Conservation (phyloP, 108 stramenopile species). For the Cyclotella kingstonii region DNA sequence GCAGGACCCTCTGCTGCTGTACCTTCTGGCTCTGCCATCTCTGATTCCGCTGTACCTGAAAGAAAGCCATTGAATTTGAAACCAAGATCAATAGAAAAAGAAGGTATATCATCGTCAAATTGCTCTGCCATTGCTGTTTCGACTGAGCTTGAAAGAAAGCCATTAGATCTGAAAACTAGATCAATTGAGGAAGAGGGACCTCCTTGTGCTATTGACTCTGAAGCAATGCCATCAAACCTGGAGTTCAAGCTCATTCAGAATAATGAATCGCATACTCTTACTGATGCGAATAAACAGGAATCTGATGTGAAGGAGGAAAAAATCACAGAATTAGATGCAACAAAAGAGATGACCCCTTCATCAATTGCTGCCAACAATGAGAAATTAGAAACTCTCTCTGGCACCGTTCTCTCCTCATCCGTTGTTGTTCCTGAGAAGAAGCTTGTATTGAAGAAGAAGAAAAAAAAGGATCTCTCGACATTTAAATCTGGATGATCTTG, state of each 20-base stretch:
- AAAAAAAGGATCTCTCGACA: conserved; percentile 85
- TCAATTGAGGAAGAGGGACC: conserved; percentile 24
- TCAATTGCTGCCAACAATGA: conserved; percentile 1
- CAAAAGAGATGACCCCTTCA: background rate
- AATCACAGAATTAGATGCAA: conserved; percentile 7
- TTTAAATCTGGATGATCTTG: conserved; percentile 66
- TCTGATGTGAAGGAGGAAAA: conserved; percentile 20
- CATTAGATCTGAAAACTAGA: conserved; percentile 38
- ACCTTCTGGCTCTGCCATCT: too few relatives aligned
- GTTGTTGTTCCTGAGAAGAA: conserved; percentile 35
- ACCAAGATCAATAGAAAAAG: conserved; percentile 27
- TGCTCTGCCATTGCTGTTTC: too few relatives aligned
- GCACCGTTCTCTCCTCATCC: conserved; percentile 19
- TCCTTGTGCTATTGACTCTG: background rate
- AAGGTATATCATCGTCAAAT: too few relatives aligned
- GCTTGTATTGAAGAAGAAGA: conserved; percentile 68
- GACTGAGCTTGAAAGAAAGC: conserved; percentile 28
- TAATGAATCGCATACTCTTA: conserved; percentile 9
- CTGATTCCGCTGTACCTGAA: conserved; percentile 4
- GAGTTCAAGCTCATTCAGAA: too few relatives aligned
- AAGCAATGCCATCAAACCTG: background rate
- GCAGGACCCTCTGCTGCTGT: too few relatives aligned
- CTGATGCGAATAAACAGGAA: conserved; percentile 14
- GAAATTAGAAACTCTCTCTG: conserved; percentile 17
- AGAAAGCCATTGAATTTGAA: conserved; percentile 48